Evolutionary conservation across 768 basidiomycete genomes (phyloP), one percentile per base, ranked within the genome.

Genomic region (Crassisporium funariophilum): DNA sequence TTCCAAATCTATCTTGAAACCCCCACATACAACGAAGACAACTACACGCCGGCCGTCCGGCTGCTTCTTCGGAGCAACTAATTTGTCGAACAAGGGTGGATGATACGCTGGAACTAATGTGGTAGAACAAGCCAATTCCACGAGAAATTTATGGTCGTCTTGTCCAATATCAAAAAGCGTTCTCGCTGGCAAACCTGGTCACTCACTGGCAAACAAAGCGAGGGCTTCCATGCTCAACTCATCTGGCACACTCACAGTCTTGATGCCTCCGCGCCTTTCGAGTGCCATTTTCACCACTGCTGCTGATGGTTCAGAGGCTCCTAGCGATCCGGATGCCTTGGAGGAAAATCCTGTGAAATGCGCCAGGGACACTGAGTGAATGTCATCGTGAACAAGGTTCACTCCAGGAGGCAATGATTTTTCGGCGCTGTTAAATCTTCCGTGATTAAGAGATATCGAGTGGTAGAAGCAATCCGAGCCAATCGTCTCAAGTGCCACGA

Each of bases 141-240:
- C 79, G 19, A 90, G 69, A 46, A 83, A 68, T 62, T 87, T 88
- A 58, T 91, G 88, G 49, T 88, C 86, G 51, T 86, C 88, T 87
- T 53, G 11, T 11, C 45, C 15, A 37, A 45, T 13, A 24, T 60
- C 34, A 53, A 47, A 38, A 39, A 6, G 15, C 20, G 4, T 22
- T n/a, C 40, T 11, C 10, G 13, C 11, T n/a, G n/a, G 10, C n/a
- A 13, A 9, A 10, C 11, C 31, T 17, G 24, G 3, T 17, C 11
- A 47, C 77, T 53, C 56, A 88, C 88, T 76, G 53, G 82, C 78
- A 55, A 90, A 87, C 8, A 53, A 55, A 15, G 67, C 59, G 2
- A 77, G 74, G 6, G 81, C 69, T 43, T 77, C 72, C 86, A 91
- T 89, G 45, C 77, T 79, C 46, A 88, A 57, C 59, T 82, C 82